Conservation (phyloP, 495 filamentous ascomycete species). For the Oidiodendron maius region DNA sequence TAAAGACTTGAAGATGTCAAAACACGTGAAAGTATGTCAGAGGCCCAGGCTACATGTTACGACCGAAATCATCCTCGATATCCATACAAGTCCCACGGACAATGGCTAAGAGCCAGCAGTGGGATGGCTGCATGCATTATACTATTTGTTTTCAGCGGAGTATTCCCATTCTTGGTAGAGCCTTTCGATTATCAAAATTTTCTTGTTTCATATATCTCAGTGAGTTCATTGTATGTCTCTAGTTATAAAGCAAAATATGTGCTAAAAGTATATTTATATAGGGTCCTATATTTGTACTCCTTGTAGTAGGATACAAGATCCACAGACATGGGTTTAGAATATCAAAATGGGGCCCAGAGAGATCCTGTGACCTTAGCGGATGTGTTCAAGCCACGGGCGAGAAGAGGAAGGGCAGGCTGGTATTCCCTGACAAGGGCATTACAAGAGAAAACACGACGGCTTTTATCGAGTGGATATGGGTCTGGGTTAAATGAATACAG, state of each 20-base stretch:
- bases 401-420: constrained; percentile 27
- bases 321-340: constrained; percentile 27
- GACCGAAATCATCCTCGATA: constrained; percentile 38
- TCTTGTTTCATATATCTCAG: constrained; percentile 42
- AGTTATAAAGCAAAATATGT: not conserved
- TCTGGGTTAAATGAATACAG: constrained; percentile 34
- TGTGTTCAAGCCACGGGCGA: constrained; percentile 26
- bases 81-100: constrained; percentile 42
- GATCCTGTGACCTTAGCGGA: constrained; percentile 29
- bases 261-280: constrained; percentile 2
- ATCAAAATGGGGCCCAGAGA: constrained; percentile 26
- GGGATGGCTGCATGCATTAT: constrained; percentile 36
- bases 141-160: constrained; percentile 40
- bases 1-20: constrained; percentile 28
- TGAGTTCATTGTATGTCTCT: no score
- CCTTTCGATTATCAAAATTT: constrained; percentile 35
- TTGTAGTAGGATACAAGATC: constrained; percentile 30
- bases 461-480: constrained; percentile 29
- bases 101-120: constrained; percentile 38
- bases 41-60: constrained; percentile 30
- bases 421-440: constrained; percentile 25
- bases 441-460: constrained; percentile 23
- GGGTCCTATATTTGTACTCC: constrained; percentile 27
- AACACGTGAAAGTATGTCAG: constrained; percentile 26
- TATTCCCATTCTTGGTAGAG: constrained; percentile 28